Base-by-base conservation (phyloP, 2,329 filamentous ascomycete genomes). In the Aspergillus latus region DNA sequence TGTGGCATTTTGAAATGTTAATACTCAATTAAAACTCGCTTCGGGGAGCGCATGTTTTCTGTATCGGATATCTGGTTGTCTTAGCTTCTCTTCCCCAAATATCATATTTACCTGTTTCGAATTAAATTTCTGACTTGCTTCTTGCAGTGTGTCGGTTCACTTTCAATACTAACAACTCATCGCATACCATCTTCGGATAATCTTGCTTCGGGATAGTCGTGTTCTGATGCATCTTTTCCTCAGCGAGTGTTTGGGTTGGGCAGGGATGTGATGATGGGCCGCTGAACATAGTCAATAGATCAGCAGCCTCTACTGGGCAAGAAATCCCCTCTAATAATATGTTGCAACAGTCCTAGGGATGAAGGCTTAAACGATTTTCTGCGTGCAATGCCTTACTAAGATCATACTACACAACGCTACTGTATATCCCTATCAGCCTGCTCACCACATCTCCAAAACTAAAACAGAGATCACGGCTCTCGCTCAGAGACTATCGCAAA, bases 351-450 rank as follows among this genome's bases (percentile, higher is more conserved):
- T n/a, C n/a, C n/a, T n/a, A n/a, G n/a, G n/a, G n/a, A n/a, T n/a
- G n/a, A n/a, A n/a, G n/a, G n/a, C n/a, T n/a, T n/a, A n/a, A n/a
- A n/a, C n/a, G n/a, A n/a, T 9, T 26, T 30, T 2, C 26, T 11
- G 3, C 39, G 6, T 5, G 47, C 34, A 36, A 11, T 11, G 34
- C 34, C 37, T 50, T 64, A 59, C 10, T 62, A 61, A 37, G 58
- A 48, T 66, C 62, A 10, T 61, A 64, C 30, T 64, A 58, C 7
- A 66, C 26, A 13, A 65, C 62, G 9, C 62, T 59, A 5, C 52
- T 47, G 5, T 11, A 40, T 1, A 10, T 26, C 2, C 32, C 42
- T 8, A 29, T 52, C 3, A 55, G 59, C 28, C 21, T 49, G 21
- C 49, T 51, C n/a, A 51, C 49, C 1, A 51, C 26, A 43, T 51